Conservation (phyloP, 2,329 filamentous ascomycete genomes). For the Pseudogymnoascus sp. region DNA sequence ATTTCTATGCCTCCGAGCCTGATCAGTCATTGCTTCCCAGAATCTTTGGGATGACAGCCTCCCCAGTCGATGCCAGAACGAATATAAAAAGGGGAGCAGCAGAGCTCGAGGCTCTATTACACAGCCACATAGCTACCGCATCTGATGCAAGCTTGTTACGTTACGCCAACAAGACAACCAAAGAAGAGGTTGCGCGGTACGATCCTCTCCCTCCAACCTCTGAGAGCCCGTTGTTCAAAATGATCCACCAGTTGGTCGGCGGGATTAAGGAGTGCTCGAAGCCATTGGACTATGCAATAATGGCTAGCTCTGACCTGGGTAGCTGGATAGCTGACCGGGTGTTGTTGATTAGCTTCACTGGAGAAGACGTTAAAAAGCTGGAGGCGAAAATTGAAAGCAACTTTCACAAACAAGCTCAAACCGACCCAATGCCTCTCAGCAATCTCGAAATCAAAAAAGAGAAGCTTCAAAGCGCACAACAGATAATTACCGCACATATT, state of each 20-base stretch:
- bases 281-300: constrained; percentile 42
- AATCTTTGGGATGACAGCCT: constrained; percentile 95
- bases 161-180: constrained; percentile 49
- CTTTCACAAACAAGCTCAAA: constrained; percentile 24
- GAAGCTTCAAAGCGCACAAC: constrained; percentile 50
- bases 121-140: constrained; percentile 76
- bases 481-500: constrained; percentile 44
- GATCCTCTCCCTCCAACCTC: constrained; percentile 39
- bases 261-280: constrained; percentile 26
- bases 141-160: constrained; percentile 48
- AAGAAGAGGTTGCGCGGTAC: constrained; percentile 51
- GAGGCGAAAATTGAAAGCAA: constrained; percentile 45
- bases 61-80: constrained; percentile 75
- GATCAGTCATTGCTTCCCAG: constrained; percentile 50
- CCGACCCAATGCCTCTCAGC: constrained; percentile 21
- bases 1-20: constrained; percentile 59
- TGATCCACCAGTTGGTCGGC: constrained; percentile 17
- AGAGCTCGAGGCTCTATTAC: constrained; percentile 67
- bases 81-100: constrained; percentile 62
- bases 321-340: constrained; percentile 77
- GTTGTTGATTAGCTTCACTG: constrained; percentile 63
- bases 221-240: constrained; percentile 56
- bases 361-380: constrained; percentile 53
- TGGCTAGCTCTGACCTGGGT: constrained; percentile 61
- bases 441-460: constrained; percentile 44